These are phyloP conservation scores for Kwoniella europaea DNA, from an alignment of 768 basidiomycete genomes.

Conservation along the genomic window DNA sequence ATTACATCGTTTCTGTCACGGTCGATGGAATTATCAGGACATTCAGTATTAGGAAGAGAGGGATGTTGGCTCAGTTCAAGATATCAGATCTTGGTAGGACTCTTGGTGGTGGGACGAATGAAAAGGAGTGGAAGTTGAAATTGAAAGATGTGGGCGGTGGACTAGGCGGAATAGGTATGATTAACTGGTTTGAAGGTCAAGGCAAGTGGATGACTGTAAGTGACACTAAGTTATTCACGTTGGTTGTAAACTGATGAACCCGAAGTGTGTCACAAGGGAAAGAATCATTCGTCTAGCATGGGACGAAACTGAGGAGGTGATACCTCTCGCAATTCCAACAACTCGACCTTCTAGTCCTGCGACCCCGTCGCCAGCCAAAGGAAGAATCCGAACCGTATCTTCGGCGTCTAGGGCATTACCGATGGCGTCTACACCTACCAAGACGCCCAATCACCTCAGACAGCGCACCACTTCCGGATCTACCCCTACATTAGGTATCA, in stretches of 20 bases:
- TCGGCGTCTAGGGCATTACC: slow-evolving; percentile 17
- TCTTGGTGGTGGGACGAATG: slow-evolving; percentile 60
- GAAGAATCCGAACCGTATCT: slow-evolving; percentile 5
- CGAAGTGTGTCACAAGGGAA: slow-evolving; percentile 39
- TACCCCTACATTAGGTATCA: background rate
- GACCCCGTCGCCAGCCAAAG: slow-evolving; percentile 10
- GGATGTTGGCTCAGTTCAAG: slow-evolving; percentile 93
- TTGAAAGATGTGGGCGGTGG: slow-evolving; percentile 78
- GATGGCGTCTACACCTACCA: slow-evolving; percentile 4
- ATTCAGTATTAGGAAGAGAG: slow-evolving; percentile 83
- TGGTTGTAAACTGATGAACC: background rate
- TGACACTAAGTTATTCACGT: slow-evolving; percentile 17
- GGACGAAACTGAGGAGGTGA: slow-evolving; percentile 27
- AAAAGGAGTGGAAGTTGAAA: slow-evolving; percentile 58
- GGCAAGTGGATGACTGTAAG: slow-evolving; percentile 86
- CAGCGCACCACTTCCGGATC: slow-evolving; percentile 6
- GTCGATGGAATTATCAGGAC: slow-evolving; percentile 90
- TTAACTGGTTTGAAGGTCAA: slow-evolving; percentile 81
- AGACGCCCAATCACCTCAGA: background rate
- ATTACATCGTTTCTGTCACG: slow-evolving; percentile 85
- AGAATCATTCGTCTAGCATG: slow-evolving; percentile 40
- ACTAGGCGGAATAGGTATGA: slow-evolving; percentile 22
- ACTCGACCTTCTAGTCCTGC: background rate
- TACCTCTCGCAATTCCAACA: background rate
- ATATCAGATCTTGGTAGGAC: slow-evolving; percentile 74